phyloP scores from a whole-genome alignment of 2,329 filamentous ascomycete species.

The Microcyclosporella mali region DNA sequence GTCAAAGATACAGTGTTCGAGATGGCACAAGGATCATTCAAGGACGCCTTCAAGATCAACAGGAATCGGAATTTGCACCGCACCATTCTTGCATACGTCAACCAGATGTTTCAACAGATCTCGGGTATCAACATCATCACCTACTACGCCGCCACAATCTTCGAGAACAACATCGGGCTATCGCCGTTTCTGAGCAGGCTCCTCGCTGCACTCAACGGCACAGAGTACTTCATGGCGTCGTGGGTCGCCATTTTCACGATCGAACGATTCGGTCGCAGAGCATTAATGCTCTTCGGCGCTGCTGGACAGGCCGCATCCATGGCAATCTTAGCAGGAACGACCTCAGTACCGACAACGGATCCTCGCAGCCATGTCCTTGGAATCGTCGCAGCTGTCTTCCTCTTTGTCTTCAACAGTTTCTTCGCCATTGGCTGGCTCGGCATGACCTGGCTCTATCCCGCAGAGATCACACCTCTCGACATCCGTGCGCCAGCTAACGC shows the following conservation, averaged over 20 bases:
- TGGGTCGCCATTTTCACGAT: conserved; percentile 47
- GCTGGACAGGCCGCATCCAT: conserved; percentile 24
- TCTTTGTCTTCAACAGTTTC: conserved; percentile 35
- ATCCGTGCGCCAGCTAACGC: conserved; percentile 34
- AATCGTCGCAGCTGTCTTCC: conserved; percentile 36
- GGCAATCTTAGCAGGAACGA: conserved; percentile 28
- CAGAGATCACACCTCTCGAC: conserved; percentile 31
- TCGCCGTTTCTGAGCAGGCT: conserved; percentile 42
- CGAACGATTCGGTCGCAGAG: conserved; percentile 49
- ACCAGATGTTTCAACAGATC: conserved; percentile 44
- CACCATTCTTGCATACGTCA: conserved; percentile 38
- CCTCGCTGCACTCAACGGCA: conserved; percentile 48
- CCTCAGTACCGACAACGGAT: conserved; percentile 12
- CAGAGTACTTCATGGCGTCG: conserved; percentile 48
- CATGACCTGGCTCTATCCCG: conserved; percentile 26
- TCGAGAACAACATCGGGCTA: conserved; percentile 49
- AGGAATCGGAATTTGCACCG: conserved; percentile 43
- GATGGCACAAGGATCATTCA: conserved; percentile 28
- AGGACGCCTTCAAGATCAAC: conserved; percentile 33
- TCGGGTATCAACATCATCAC: conserved; percentile 25
- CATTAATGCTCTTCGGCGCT: conserved; percentile 66
- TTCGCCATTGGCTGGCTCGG: conserved; percentile 28
- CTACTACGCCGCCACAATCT: conserved; percentile 46
- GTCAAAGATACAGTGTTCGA: conserved; percentile 36
- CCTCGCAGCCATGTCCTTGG: conserved; percentile 21